These are phyloP conservation scores for Kurtzmaniella cleridarum DNA, from an alignment of 805 yeast genomes.

Conservation along the genomic window DNA sequence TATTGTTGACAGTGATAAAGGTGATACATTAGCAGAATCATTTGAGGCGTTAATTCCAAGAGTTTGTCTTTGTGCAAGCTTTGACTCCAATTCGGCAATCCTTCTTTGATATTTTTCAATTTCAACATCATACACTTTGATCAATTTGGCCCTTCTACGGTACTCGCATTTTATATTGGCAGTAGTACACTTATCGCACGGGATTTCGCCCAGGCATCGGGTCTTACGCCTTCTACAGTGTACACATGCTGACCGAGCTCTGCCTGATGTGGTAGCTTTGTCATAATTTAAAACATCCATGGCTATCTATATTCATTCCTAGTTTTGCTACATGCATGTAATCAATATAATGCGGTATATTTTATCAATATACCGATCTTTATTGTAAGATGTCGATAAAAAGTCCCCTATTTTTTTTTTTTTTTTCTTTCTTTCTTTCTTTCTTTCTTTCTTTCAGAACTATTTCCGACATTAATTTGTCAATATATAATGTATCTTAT, in stretches of 20 bases:
- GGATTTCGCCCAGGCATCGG: conserved; percentile 20
- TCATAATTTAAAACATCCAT: conserved; percentile 10
- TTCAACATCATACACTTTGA: conserved; percentile 17
- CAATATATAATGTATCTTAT: too few species aligned
- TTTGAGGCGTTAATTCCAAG: neutral
- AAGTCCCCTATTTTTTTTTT: too few species aligned
- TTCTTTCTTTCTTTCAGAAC: too few species aligned
- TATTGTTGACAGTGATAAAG: neutral
- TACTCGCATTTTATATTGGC: conserved; percentile 14
- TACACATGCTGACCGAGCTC: conserved; percentile 16
- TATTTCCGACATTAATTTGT: too few species aligned
- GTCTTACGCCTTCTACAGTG: conserved; percentile 23
- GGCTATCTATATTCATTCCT: conserved; percentile 7
- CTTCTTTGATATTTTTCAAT: conserved; percentile 14
- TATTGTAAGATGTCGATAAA: too few species aligned
- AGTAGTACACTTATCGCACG: conserved; percentile 16
- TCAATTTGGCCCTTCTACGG: conserved; percentile 15
- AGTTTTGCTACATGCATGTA: neutral
- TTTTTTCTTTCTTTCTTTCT: too few species aligned
- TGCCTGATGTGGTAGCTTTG: conserved; percentile 1
- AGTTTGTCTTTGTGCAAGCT: conserved; percentile 3
- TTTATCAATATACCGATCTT: too few species aligned
- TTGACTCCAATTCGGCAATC: conserved; percentile 9
- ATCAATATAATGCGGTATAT: too few species aligned
- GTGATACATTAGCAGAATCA: neutral